A percentile compares a stretch with the other conserved stretches of the same genome.
Evolutionary conservation across 805 yeast species (phyloP).

Genomic region (Yarrowia sp.): DNA sequence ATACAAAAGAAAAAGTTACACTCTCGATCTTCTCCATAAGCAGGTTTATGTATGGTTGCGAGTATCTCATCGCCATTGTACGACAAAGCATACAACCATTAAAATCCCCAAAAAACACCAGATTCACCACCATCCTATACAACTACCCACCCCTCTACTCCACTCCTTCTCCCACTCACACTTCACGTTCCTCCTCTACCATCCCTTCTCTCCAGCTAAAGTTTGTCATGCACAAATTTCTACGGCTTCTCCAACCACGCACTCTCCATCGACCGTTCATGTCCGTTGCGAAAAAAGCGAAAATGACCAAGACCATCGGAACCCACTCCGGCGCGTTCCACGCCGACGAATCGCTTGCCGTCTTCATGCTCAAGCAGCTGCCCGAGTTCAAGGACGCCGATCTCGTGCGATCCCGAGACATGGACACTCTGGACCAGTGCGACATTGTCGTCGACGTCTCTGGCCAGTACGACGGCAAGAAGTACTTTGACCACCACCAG

Average conservation of each 20-base stretch:
- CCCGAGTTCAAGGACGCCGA: conserved; percentile 66
- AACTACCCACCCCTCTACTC: too few species aligned
- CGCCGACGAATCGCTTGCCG: conserved; percentile 95
- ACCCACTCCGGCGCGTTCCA: conserved; percentile 83
- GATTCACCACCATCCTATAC: too few species aligned
- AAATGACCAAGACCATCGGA: conserved; percentile 59
- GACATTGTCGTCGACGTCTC: conserved; percentile 95
- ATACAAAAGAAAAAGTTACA: too few species aligned
- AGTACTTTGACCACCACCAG: conserved; percentile 95
- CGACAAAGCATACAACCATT: too few species aligned
- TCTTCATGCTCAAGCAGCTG: conserved; percentile 70
- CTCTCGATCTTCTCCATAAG: too few species aligned
- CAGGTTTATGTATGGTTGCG: too few species aligned
- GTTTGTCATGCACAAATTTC: conserved; percentile 15
- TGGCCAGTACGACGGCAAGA: conserved; percentile 81
- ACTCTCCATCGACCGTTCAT: neutral
- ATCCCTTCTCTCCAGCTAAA: neutral
- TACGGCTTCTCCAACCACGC: neutral
- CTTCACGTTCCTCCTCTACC: neutral
- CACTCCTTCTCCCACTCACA: too few species aligned
- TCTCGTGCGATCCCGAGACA: conserved; percentile 80
- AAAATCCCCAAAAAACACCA: too few species aligned
- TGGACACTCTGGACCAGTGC: conserved; percentile 75
- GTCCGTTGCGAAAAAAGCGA: conserved; percentile 28
- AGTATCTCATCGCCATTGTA: too few species aligned